A percentile compares a stretch with the other conserved stretches of the same genome.
phyloP scores from a whole-genome alignment of 2,329 filamentous ascomycete genomes.

The Lachnellula cervina region DNA sequence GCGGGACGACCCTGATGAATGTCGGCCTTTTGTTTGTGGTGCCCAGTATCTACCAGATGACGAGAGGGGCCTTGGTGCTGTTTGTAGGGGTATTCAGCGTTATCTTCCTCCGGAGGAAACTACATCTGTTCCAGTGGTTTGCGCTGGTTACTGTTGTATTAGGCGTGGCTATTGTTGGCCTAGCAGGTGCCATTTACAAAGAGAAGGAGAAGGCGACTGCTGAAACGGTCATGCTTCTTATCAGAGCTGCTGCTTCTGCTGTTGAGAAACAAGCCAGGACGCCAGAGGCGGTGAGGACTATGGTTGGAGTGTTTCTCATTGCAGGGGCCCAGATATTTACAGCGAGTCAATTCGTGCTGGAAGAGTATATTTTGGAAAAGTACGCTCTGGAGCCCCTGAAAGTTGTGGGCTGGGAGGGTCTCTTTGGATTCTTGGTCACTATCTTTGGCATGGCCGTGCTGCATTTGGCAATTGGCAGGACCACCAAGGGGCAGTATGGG shows the following conservation, averaged over 20 bases:
- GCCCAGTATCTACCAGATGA: slow-evolving; percentile 98
- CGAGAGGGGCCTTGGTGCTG: slow-evolving; percentile 84
- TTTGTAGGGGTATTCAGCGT: slow-evolving; percentile 97
- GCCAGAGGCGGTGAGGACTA: slow-evolving; percentile 59
- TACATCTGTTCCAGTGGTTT: slow-evolving; percentile 88
- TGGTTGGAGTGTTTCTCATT: slow-evolving; percentile 84
- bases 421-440: slow-evolving; percentile 84
- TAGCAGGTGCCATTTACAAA: slow-evolving; percentile 78
- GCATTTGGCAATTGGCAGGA: slow-evolving; percentile 72
- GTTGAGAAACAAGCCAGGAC: slow-evolving; percentile 38
- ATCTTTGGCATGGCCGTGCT: slow-evolving; percentile 72
- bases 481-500: slow-evolving; percentile 67
- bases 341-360: slow-evolving; percentile 89
- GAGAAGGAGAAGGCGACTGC: slow-evolving; percentile 40
- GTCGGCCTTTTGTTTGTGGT: slow-evolving; percentile 89
- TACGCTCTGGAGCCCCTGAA: slow-evolving; percentile 71
- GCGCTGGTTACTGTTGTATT: slow-evolving; percentile 80
- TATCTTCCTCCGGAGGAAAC: slow-evolving; percentile 73
- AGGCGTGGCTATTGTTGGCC: slow-evolving; percentile 83
- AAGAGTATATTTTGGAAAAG: slow-evolving; percentile 85
- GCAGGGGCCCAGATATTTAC: slow-evolving; percentile 95
- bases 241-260: slow-evolving; percentile 39
- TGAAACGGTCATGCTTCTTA: slow-evolving; percentile 34
- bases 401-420: slow-evolving; percentile 92
- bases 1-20: slow-evolving; percentile 96